Conservation (phyloP, 495 filamentous ascomycete genomes). For the Talaromyces liani region DNA sequence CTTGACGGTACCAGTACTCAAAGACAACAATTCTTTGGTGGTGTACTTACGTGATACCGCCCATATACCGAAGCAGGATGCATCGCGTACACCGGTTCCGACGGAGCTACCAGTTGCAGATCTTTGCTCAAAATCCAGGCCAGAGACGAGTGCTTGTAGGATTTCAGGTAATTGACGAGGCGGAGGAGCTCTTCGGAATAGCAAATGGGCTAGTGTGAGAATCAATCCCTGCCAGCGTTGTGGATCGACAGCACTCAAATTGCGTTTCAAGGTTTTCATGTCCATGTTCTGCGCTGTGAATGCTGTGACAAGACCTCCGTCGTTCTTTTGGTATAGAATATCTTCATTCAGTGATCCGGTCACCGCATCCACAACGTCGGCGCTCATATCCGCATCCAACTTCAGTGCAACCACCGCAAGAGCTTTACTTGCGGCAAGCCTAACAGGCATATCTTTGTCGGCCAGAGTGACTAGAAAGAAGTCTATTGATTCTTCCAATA, state of each 20-base stretch:
- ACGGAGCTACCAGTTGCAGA: conserved; percentile 70
- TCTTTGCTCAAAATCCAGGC: conserved; percentile 78
- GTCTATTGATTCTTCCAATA: conserved; percentile 55
- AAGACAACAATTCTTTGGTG: conserved; percentile 63
- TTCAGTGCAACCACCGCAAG: conserved; percentile 77
- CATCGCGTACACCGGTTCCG: conserved; percentile 94
- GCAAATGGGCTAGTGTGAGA: conserved; percentile 74
- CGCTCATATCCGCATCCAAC: conserved; percentile 69
- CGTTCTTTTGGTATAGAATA: conserved; percentile 54
- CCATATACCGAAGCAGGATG: conserved; percentile 94
- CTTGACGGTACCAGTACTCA: conserved; percentile 37
- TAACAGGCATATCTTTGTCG: conserved; percentile 83
- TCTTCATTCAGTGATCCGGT: conserved; percentile 68
- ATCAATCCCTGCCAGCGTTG: conserved; percentile 88
- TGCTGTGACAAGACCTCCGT: conserved; percentile 29
- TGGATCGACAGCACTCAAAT: conserved; percentile 66
- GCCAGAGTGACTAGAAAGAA: conserved; percentile 59
- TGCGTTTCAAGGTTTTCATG: conserved; percentile 35
- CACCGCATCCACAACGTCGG: conserved; percentile 79
- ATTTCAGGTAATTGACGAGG: conserved; percentile 58
- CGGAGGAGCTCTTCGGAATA: conserved; percentile 72
- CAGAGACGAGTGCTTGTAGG: conserved; percentile 61
- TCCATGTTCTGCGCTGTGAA: conserved; percentile 27
- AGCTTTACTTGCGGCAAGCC: conserved; percentile 86
- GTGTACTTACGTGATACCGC: conserved; percentile 80